A percentile compares a stretch with the other conserved stretches of the same genome.
Conservation (phyloP, 1,284 basidiomycete genomes). For the Spongiforma sp. region DNA sequence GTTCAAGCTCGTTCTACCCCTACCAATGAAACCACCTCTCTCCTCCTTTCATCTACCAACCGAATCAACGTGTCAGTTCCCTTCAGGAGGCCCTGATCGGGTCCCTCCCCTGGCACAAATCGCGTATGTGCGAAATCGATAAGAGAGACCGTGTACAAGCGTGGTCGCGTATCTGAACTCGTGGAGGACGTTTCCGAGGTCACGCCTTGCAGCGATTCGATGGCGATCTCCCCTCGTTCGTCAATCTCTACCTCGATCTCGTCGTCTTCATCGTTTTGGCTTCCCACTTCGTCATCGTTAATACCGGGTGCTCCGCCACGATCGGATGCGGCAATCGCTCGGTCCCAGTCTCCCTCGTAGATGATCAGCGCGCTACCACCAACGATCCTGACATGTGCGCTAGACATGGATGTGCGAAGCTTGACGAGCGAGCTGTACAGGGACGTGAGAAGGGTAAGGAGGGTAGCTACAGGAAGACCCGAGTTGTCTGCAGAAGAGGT, state of each 20-base stretch:
- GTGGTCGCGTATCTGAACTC: slow-evolving; percentile 44
- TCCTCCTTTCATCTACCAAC: slow-evolving; percentile 24
- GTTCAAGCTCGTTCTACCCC: no score
- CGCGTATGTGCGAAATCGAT: slow-evolving; percentile 96
- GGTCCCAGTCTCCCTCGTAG: slow-evolving; percentile 78
- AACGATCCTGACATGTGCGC: slow-evolving; percentile 80
- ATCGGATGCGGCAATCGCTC: slow-evolving; percentile 44
- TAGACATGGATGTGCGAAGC: slow-evolving; percentile 57
- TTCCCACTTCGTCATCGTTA: slow-evolving; percentile 31
- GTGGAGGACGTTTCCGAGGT: slow-evolving; percentile 21
- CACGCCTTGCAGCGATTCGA: slow-evolving; percentile 44
- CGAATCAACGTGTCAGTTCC: slow-evolving; percentile 34
- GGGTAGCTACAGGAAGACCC: slow-evolving; percentile 59
- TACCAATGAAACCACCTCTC: no score
- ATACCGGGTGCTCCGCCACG: slow-evolving; percentile 47
- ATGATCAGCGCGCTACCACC: slow-evolving; percentile 83
- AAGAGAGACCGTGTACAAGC: slow-evolving; percentile 72
- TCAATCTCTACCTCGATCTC: slow-evolving; percentile 41
- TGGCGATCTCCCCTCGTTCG: slow-evolving; percentile 43
- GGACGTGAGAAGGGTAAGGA: slow-evolving; percentile 65
- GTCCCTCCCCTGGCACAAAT: slow-evolving; percentile 72
- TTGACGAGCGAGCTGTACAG: slow-evolving; percentile 63
- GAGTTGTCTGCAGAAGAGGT: neutral
- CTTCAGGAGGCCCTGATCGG: slow-evolving; percentile 56
- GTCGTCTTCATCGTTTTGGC: slow-evolving; percentile 39